phyloP scores from a whole-genome alignment of 257 asterid genomes.

The Craterostigma plantagineum region DNA sequence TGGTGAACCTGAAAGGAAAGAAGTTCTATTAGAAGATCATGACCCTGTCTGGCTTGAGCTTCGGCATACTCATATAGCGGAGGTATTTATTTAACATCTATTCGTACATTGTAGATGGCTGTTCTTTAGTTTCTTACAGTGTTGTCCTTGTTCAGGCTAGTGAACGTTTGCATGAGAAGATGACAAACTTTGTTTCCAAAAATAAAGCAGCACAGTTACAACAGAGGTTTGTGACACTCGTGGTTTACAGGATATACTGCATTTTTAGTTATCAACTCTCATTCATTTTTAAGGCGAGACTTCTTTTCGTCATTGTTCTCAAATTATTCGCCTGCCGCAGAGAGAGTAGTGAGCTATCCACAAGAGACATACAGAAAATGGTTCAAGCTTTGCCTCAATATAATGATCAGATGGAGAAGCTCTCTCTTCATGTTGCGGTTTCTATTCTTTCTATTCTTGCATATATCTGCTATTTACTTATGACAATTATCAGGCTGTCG shows the following conservation, averaged over 20 bases:
- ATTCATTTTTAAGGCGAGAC: background rate
- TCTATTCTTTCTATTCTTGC: conserved; percentile 14
- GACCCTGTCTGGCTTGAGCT: conserved; percentile 94
- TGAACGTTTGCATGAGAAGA: conserved; percentile 68
- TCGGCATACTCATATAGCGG: conserved; percentile 82
- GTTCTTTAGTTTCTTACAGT: background rate
- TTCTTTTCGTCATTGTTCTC: background rate
- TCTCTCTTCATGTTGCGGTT: conserved; percentile 86
- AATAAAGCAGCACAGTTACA: conserved; percentile 97
- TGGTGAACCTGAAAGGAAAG: conserved; percentile 57
- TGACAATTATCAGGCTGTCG: no score
- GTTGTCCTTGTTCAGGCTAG: conserved; percentile 45
- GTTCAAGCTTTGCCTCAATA: conserved; percentile 94
- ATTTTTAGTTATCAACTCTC: background rate
- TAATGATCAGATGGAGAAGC: conserved; percentile 86
- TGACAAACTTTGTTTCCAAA: conserved; percentile 69
- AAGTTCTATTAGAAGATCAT: conserved; percentile 75
- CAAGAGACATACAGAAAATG: conserved; percentile 92
- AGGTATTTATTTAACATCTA: conserved; percentile 27
- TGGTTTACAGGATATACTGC: background rate
- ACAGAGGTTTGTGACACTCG: conserved; percentile 48
- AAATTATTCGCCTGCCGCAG: conserved; percentile 14
- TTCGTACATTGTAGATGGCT: no score
- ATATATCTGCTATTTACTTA: background rate
- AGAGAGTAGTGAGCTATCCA: conserved; percentile 80